Evolutionary conservation across 768 basidiomycete genomes (phyloP).

Genomic region (Termitomyces sp.): DNA sequence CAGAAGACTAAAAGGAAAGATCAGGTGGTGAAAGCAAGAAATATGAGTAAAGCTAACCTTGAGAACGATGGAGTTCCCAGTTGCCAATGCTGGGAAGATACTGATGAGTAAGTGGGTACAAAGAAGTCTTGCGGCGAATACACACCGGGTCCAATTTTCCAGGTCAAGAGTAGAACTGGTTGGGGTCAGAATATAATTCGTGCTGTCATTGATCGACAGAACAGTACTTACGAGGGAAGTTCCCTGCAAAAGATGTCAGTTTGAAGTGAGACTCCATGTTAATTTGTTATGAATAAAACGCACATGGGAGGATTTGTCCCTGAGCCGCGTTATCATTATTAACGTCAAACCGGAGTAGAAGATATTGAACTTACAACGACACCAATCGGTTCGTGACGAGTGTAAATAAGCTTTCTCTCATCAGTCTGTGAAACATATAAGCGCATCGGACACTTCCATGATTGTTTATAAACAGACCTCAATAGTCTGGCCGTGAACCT

Average conservation of each 20-base stretch:
- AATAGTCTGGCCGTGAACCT: constrained; percentile 45
- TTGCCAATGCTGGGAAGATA: constrained; percentile 60
- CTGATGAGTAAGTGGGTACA: neutral
- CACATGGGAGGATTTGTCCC: constrained; percentile 27
- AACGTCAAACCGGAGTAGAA: neutral
- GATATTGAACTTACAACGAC: constrained; percentile 27
- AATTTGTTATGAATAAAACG: constrained; percentile 1
- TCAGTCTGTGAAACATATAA: constrained; percentile 22
- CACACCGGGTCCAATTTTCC: constrained; percentile 77
- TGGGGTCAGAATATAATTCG: constrained; percentile 11
- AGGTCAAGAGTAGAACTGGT: constrained; percentile 53
- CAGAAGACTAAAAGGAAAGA: constrained; percentile 48
- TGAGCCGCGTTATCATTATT: neutral
- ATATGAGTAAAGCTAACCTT: constrained; percentile 30
- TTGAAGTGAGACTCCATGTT: neutral
- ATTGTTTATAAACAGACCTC: constrained; percentile 22
- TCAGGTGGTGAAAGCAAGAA: neutral
- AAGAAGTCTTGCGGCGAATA: neutral
- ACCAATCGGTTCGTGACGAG: constrained; percentile 57
- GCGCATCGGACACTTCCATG: neutral
- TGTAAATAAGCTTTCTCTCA: constrained; percentile 50
- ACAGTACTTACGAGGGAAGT: constrained; percentile 45
- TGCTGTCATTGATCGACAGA: neutral
- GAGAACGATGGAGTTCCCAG: constrained; percentile 73
- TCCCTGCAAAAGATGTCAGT: constrained; percentile 38